Evolutionary conservation across 2,329 filamentous ascomycete species (phyloP).

Genomic region (Penicillium brasilianum): DNA sequence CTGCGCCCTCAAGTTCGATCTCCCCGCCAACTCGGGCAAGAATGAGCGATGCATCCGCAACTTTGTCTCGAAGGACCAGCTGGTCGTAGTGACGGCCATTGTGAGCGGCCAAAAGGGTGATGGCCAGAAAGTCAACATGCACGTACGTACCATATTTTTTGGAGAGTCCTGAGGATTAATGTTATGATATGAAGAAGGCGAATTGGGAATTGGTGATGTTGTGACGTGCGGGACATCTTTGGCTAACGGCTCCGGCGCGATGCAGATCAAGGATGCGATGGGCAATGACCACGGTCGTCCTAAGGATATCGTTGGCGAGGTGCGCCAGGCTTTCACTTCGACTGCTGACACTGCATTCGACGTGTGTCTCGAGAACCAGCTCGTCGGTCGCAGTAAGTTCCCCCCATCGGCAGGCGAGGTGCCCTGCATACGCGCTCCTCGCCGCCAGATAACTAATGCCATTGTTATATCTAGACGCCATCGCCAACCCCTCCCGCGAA

Average conservation of each 20-base stretch:
- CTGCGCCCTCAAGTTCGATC: constrained; percentile 88
- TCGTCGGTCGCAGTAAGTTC: constrained; percentile 68
- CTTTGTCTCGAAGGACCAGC: constrained; percentile 87
- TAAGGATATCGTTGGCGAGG: constrained; percentile 89
- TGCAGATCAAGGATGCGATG: constrained; percentile 88
- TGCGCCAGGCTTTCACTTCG: constrained; percentile 90
- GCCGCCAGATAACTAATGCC: background rate
- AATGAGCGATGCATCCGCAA: constrained; percentile 93
- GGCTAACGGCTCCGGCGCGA: constrained; percentile 15
- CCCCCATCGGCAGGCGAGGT: background rate
- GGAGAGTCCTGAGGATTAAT: constrained; percentile 1
- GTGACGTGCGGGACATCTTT: constrained; percentile 6
- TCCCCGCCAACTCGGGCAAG: constrained; percentile 70
- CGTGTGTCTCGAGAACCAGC: constrained; percentile 90
- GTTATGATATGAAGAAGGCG: background rate
- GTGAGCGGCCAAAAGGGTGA: constrained; percentile 86
- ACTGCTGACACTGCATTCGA: constrained; percentile 92
- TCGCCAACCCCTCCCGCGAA: constrained; percentile 65
- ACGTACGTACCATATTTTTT: constrained; percentile 60
- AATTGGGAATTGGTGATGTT: background rate
- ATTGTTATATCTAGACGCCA: constrained; percentile 36
- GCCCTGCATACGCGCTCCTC: background rate
- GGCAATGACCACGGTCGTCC: constrained; percentile 95
- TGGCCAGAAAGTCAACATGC: constrained; percentile 91
- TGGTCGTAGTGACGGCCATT: constrained; percentile 93